Conservation (phyloP, 1,284 basidiomycete genomes). For the Sanghuangporus sanghuang region DNA sequence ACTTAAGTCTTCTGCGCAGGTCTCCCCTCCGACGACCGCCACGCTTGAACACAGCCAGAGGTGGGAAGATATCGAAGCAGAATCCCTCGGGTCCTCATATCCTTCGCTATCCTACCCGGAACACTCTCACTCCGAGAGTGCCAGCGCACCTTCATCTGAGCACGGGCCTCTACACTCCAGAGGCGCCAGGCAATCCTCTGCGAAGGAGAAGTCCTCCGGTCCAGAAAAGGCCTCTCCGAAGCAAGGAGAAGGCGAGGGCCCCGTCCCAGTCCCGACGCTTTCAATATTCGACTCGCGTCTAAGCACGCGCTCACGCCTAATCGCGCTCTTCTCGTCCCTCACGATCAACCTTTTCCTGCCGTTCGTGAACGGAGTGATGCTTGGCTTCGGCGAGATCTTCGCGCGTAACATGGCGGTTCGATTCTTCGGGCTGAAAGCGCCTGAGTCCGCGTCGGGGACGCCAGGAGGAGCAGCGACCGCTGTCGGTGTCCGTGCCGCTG, state of each 20-base stretch:
- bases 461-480: conserved; percentile 27
- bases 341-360: conserved; percentile 92
- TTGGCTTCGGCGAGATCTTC: conserved; percentile 97
- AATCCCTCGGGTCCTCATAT: conserved; percentile 62
- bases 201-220: conserved; percentile 21
- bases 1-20: background rate
- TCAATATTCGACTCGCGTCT: conserved; percentile 72
- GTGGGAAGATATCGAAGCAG: conserved; percentile 56
- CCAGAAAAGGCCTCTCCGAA: conserved; percentile 20
- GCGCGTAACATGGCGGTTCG: conserved; percentile 80
- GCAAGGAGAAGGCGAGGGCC: conserved; percentile 22
- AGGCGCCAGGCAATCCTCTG: background rate
- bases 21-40: conserved; percentile 25
- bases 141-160: conserved; percentile 17
- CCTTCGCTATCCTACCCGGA: conserved; percentile 71
- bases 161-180: background rate
- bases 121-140: conserved; percentile 27
- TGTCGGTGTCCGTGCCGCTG: background rate
- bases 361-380: conserved; percentile 97
- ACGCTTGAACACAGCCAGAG: conserved; percentile 45
- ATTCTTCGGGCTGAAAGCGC: conserved; percentile 45
- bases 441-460: background rate
- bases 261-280: conserved; percentile 62
- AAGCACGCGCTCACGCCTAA: conserved; percentile 57
- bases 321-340: conserved; percentile 75